Conservation (phyloP, 495 filamentous ascomycete genomes). For the Aspergillus egyptiacus region DNA sequence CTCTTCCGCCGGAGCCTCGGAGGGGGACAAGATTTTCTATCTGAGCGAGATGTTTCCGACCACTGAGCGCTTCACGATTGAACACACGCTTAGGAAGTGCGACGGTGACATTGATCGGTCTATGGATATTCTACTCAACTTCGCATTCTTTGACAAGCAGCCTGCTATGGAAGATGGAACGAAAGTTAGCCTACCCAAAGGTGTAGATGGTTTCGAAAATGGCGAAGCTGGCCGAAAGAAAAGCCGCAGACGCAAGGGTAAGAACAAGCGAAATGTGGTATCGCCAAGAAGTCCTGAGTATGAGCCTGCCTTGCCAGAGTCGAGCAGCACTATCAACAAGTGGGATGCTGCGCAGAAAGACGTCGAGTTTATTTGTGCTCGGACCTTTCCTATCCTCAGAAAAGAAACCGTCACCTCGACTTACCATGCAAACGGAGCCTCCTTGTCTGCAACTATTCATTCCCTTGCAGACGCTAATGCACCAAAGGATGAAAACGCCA, state of each 20-base stretch:
- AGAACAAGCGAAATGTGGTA: constrained; percentile 18
- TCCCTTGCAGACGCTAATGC: constrained; percentile 39
- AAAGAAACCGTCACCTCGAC: constrained; percentile 49
- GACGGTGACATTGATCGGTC: constrained; percentile 57
- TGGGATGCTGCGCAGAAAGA: constrained; percentile 54
- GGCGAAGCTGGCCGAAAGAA: constrained; percentile 33
- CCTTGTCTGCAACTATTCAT: constrained; percentile 48
- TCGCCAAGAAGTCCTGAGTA: constrained; percentile 9
- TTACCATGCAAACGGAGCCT: constrained; percentile 59
- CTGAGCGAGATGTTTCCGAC: constrained; percentile 66
- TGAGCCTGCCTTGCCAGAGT: constrained; percentile 10
- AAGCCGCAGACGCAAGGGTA: constrained; percentile 39
- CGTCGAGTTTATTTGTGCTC: constrained; percentile 52
- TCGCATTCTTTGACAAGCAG: constrained; percentile 61
- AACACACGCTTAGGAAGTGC: constrained; percentile 57
- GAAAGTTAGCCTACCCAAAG: constrained; percentile 50
- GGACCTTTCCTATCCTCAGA: constrained; percentile 39
- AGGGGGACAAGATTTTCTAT: constrained; percentile 49
- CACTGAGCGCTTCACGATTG: constrained; percentile 56
- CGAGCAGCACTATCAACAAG: constrained; percentile 30
- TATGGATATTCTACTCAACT: constrained; percentile 76
- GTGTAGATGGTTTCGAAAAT: constrained; percentile 71
- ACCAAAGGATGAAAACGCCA: constrained; percentile 24
- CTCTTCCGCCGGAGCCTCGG: constrained; percentile 43
- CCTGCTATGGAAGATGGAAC: constrained; percentile 29